Evolutionary conservation across 2,329 filamentous ascomycete species (phyloP).

Genomic region (Tetracladium maxilliforme): DNA sequence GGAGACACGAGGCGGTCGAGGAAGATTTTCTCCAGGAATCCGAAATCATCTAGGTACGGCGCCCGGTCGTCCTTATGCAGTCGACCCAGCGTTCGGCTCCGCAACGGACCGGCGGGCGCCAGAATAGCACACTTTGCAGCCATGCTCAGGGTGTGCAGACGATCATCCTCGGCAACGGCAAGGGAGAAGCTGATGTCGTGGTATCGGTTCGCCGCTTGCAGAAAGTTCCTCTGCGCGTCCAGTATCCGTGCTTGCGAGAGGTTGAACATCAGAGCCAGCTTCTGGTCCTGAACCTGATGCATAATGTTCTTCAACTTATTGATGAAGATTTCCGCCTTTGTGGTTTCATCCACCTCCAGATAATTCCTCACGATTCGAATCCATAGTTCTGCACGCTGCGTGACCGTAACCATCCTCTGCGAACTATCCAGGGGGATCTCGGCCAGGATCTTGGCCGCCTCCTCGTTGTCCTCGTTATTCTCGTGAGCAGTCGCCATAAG

Average conservation of each 20-base stretch:
- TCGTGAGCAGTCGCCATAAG: slow-evolving; percentile 77
- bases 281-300: slow-evolving; percentile 58
- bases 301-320: slow-evolving; percentile 94
- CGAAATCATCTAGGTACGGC: slow-evolving; percentile 59
- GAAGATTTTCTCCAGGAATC: slow-evolving; percentile 95
- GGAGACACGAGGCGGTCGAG: slow-evolving; percentile 71
- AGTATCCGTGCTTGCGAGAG: slow-evolving; percentile 86
- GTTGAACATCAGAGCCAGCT: slow-evolving; percentile 71
- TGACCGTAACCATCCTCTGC: slow-evolving; percentile 68
- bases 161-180: slow-evolving; percentile 61
- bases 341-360: slow-evolving; percentile 85
- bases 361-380: slow-evolving; percentile 90
- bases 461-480: slow-evolving; percentile 61
- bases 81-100: slow-evolving; percentile 65
- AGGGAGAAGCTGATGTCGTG: slow-evolving; percentile 70
- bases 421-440: slow-evolving; percentile 81
- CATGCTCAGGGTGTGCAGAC: slow-evolving; percentile 69
- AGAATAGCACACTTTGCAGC: slow-evolving; percentile 88
- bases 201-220: slow-evolving; percentile 78
- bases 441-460: slow-evolving; percentile 64
- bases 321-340: slow-evolving; percentile 69
- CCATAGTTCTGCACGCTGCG: slow-evolving; percentile 76
- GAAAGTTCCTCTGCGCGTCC: slow-evolving; percentile 79
- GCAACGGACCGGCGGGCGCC: slow-evolving; percentile 75
- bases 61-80: slow-evolving; percentile 90